Evolutionary conservation across 805 yeast genomes (phyloP), one percentile per base, ranked within the genome.

Genomic region (Kuraishia ogatae): DNA sequence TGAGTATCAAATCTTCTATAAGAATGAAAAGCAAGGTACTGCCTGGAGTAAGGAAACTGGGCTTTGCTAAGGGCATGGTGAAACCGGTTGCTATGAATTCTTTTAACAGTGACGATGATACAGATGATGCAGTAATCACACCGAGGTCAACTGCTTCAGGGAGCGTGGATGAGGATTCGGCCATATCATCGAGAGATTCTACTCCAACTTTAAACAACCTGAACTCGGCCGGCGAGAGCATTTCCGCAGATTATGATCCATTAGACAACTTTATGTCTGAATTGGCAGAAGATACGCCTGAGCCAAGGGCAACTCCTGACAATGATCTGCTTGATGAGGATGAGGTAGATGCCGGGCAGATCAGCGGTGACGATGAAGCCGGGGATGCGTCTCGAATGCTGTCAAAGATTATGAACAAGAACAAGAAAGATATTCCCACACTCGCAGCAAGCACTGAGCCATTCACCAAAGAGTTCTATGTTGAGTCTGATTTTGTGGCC

Each of bases 391-490:
- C 43, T 35, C 15, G 51, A 22, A 15, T 63, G 1, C 71, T 75
- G 52, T 62, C 76, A 50, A 70, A 71, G 29, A 69, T 75, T 22
- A 67, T 75, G 39, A 78, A 72, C 53, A 75, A 73, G 61, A 73
- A 78, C 60, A 79, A 78, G 54, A 80, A 85, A 60, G 76, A 75
- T 39, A 69, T 85, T 47, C 73, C 81, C 19, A 61, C 67, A 8
- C 73, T 83, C 50, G 78, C 79, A 57, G 79, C 80, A 59, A 63
- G 75, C 48, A 62, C 65, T 51, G 78, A 72, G 29, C 78, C 83
- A 0, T 83, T 90, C 60, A 65, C 79, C 19, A 88, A 83, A 64
- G 60, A 69, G 10, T 86, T 91, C 61, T 89, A 87, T 64, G 67
- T 69, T 1, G 89, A 84, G 59, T 80, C 87, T 1, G 76, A 71